Evolutionary conservation across 495 filamentous ascomycete species (phyloP), one percentile per base, ranked within the genome.

Genomic region (Pyrenula massariospora): DNA sequence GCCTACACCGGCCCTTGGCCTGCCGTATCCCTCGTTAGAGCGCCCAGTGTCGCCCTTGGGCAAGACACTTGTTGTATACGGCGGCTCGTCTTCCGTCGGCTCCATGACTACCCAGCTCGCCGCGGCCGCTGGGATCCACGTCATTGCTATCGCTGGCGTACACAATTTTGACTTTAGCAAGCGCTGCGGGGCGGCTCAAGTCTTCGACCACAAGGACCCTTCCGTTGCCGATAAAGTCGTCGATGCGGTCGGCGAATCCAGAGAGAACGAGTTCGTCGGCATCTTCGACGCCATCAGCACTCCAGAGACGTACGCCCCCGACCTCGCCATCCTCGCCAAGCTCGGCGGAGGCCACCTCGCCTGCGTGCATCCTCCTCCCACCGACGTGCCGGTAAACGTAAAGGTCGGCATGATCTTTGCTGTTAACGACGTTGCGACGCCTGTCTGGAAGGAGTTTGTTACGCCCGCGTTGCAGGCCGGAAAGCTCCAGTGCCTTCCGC

Each of bases 71-170:
- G 62, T 86, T 2, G 65, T 86, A 53, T 88, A 82, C 75, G 83
- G 83, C 25, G 84, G 82, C 25, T 72, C 77, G 2, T 72, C 73
- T 1, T 78, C 76, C 25, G 78, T 86, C 8, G 84, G 84, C 11
- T 68, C 71, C 63, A 77, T 75, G 54, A 80, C 78, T 0, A 83
- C 85, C 55, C 85, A 87, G 62, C 74, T 85, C 19, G 81, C 79
- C 3, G 67, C 68, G 0, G 76, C 78, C 0, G 73, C 84, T 0
- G 84, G 84, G 1, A 76, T 77, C 23, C 73, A 79, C 12, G 84
- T 87, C 1, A 64, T 84, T 52, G 67, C 77, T 0, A 83, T 80
- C 0, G 70, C 78, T 0, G 77, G 73, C 0, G 64, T 67, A 1
- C 71, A 71, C 58, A 86, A 87, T 63, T 74, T 78, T 36, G 73